Evolutionary conservation across 2,329 filamentous ascomycete species (phyloP).

Genomic region (Cytospora chrysosperma): DNA sequence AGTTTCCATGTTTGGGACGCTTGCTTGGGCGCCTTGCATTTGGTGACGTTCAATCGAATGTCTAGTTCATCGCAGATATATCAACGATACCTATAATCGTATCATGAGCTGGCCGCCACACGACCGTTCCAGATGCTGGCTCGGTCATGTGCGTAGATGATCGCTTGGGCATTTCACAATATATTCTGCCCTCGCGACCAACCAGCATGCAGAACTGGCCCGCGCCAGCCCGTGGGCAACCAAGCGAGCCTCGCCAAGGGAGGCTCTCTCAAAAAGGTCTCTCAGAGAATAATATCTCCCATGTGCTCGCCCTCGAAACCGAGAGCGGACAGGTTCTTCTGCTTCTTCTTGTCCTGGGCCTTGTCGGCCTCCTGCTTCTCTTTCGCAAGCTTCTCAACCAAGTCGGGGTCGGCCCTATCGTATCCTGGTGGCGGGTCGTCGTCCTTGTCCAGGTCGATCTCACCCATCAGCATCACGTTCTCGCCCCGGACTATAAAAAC

Average conservation of each 20-base stretch:
- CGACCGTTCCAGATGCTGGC: background rate
- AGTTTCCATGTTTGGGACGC: background rate
- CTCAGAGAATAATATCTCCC: conserved; percentile 70
- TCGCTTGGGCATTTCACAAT: conserved; percentile 50
- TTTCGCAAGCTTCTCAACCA: conserved; percentile 68
- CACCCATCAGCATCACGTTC: conserved; percentile 92
- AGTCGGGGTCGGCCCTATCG: conserved; percentile 46
- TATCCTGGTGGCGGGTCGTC: conserved; percentile 77
- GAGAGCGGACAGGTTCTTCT: conserved; percentile 69
- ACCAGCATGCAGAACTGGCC: conserved; percentile 14
- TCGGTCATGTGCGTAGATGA: conserved; percentile 19
- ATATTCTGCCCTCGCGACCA: conserved; percentile 41
- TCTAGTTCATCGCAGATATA: conserved; percentile 3
- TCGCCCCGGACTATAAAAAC: conserved; percentile 92
- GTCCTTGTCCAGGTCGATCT: conserved; percentile 95
- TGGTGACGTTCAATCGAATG: conserved; percentile 3
- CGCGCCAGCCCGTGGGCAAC: conserved; percentile 14
- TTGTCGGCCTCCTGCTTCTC: conserved; percentile 69
- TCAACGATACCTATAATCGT: conserved; percentile 23
- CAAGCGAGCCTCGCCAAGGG: conserved; percentile 15
- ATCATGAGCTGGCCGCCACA: conserved; percentile 24
- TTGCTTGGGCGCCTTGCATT: conserved; percentile 4
- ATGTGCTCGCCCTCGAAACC: conserved; percentile 87
- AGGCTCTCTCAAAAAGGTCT: conserved; percentile 41
- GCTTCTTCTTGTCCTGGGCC: conserved; percentile 67